Evolutionary conservation across 768 basidiomycete genomes (phyloP).

Genomic region (Auricularia cornea): DNA sequence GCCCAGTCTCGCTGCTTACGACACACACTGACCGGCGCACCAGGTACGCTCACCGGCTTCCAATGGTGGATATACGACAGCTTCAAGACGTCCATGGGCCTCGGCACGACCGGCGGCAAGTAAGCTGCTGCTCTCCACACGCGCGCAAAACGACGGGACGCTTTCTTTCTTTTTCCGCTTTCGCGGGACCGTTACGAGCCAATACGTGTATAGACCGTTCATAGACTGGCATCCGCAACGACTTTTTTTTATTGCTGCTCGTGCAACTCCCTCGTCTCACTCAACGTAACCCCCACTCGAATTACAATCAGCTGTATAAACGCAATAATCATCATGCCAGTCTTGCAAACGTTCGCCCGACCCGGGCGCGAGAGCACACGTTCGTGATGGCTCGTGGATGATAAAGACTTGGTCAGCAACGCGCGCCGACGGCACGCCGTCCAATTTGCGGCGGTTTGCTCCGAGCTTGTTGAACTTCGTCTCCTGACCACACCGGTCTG

Average conservation of each 20-base stretch:
- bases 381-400: no score
- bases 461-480: no score
- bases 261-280: background rate
- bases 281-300: no score
- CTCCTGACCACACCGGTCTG: no score
- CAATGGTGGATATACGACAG: slow-evolving; percentile 93
- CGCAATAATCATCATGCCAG: no score
- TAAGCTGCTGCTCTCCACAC: slow-evolving; percentile 28
- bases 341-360: no score
- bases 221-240: background rate
- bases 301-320: no score
- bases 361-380: no score
- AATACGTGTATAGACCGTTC: background rate
- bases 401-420: no score
- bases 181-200: background rate
- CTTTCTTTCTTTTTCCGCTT: background rate
- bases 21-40: background rate
- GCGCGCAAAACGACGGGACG: background rate
- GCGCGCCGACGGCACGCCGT: no score
- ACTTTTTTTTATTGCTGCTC: background rate
- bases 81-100: slow-evolving; percentile 76
- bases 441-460: no score
- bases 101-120: slow-evolving; percentile 85
- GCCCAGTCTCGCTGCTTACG: no score
- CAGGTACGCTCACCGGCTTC: slow-evolving; percentile 57